Percentiles rank a stretch among this genome's conserved stretches.
Conservation (phyloP, 352 stramenopile genomes). For the Blastocystis sp. region DNA sequence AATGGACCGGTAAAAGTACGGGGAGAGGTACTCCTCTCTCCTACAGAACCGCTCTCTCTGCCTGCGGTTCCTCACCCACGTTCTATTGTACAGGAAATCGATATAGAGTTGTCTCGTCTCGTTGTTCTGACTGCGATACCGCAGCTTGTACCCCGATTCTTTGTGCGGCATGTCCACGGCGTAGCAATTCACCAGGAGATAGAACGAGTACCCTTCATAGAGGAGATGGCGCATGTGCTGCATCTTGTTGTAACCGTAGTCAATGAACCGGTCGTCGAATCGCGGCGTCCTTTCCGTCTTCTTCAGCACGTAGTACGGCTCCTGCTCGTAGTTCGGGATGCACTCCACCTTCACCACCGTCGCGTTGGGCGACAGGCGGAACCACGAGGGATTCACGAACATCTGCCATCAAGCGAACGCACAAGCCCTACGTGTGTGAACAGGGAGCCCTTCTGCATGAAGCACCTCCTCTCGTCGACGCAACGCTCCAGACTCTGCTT, state of each 20-base stretch:
- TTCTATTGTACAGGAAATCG: not conserved
- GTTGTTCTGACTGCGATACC: not conserved
- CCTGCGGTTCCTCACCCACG: not conserved
- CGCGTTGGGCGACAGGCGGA: not conserved
- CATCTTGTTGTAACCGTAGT: constrained; percentile 69
- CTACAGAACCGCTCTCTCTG: not conserved
- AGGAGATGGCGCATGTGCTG: constrained; percentile 33
- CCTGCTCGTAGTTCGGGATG: constrained; percentile 47
- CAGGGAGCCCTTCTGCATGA: not conserved
- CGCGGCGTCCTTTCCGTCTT: not conserved
- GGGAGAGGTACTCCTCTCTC: not conserved
- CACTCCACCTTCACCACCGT: not conserved
- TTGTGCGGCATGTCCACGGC: constrained; percentile 56
- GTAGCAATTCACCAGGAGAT: constrained; percentile 26
- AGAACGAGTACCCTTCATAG: constrained; percentile 47
- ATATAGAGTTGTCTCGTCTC: not conserved
- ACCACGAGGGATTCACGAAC: constrained; percentile 36
- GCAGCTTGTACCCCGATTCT: not conserved
- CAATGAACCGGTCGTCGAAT: constrained; percentile 43
- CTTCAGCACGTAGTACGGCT: constrained; percentile 44
- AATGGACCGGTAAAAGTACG: not conserved
- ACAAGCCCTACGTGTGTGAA: not conserved
- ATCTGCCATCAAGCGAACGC: not conserved
- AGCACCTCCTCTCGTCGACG: not conserved
- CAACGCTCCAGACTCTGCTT: not conserved